Percentiles rank a stretch among this genome's conserved stretches.
These are phyloP conservation scores for Prunus armeniaca DNA, from an alignment of 306 rosid genomes.

Conservation along the genomic window DNA sequence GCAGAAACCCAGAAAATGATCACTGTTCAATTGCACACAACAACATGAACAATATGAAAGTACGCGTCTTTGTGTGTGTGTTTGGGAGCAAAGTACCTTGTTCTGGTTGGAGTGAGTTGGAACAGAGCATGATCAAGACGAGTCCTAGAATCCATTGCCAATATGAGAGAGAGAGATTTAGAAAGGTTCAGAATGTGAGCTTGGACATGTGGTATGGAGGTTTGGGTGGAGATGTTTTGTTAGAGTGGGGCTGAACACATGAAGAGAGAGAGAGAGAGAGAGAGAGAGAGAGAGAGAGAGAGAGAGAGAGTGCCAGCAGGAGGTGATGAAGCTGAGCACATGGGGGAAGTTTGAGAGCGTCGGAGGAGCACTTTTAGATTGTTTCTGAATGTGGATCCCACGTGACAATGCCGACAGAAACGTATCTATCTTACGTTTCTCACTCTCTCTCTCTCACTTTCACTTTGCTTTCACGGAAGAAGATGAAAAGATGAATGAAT, in stretches of 20 bases:
- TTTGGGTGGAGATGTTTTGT: conserved; percentile 12
- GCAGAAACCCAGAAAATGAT: conserved; percentile 7
- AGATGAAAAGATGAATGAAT: neutral
- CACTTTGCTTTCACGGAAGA: neutral
- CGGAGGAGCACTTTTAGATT: conserved; percentile 28
- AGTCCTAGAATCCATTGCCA: conserved; percentile 71
- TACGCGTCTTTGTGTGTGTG: neutral
- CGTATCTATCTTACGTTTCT: neutral
- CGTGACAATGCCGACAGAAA: neutral
- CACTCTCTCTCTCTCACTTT: neutral
- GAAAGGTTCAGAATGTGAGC: conserved; percentile 25
- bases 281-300: conserved; percentile 30
- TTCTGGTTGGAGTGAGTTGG: conserved; percentile 98
- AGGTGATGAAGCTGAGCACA: conserved; percentile 47
- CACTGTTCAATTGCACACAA: neutral
- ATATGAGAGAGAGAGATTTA: conserved; percentile 2
- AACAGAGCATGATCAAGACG: conserved; percentile 86
- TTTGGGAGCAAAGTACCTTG: conserved; percentile 53
- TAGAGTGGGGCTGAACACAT: conserved; percentile 25
- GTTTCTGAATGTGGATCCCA: conserved; percentile 61
- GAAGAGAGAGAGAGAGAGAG: conserved; percentile 33
- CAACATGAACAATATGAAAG: neutral
- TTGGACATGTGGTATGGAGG: conserved; percentile 16
- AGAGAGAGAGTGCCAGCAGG: conserved; percentile 26
- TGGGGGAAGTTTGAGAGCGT: conserved; percentile 36